Conservation (phyloP, 2,329 filamentous ascomycete species). For the Pezicula radicicola region DNA sequence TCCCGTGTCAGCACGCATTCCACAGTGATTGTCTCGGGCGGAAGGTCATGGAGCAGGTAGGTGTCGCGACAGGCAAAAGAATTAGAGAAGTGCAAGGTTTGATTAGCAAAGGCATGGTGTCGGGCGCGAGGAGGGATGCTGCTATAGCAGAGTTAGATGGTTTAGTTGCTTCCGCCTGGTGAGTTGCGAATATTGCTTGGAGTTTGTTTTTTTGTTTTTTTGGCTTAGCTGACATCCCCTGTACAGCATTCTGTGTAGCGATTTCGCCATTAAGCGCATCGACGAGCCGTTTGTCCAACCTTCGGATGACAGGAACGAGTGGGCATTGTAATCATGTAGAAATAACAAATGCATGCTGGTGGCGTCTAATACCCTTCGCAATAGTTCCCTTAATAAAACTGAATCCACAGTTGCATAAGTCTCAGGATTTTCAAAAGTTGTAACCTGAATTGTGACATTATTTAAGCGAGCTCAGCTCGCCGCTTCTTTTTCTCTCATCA, state of each 20-base stretch:
- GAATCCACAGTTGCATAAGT: not conserved
- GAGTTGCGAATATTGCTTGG: constrained; percentile 29
- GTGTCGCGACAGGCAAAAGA: constrained; percentile 69
- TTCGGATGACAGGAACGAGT: constrained; percentile 74
- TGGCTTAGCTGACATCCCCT: constrained; percentile 18
- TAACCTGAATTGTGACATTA: no score
- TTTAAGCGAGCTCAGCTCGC: no score
- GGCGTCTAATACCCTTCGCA: no score
- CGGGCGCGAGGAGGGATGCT: constrained; percentile 70
- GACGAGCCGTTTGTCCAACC: constrained; percentile 85
- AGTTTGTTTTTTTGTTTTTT: no score
- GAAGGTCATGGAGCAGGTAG: constrained; percentile 79
- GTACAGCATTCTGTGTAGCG: constrained; percentile 82
- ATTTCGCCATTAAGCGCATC: constrained; percentile 90
- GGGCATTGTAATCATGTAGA: constrained; percentile 57
- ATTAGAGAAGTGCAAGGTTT: constrained; percentile 85
- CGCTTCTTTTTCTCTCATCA: no score
- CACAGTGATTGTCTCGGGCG: constrained; percentile 91
- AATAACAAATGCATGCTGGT: not conserved
- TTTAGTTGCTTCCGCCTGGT: constrained; percentile 90
- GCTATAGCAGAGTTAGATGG: constrained; percentile 87
- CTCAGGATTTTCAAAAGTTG: no score
- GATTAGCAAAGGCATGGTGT: constrained; percentile 72
- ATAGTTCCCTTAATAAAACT: no score
- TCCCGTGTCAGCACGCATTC: constrained; percentile 97